A percentile compares a stretch with the other conserved stretches of the same genome.
These are phyloP conservation scores for Leishmania martiniquensis DNA, from an alignment of 208 protist species.

Conservation along the genomic window DNA sequence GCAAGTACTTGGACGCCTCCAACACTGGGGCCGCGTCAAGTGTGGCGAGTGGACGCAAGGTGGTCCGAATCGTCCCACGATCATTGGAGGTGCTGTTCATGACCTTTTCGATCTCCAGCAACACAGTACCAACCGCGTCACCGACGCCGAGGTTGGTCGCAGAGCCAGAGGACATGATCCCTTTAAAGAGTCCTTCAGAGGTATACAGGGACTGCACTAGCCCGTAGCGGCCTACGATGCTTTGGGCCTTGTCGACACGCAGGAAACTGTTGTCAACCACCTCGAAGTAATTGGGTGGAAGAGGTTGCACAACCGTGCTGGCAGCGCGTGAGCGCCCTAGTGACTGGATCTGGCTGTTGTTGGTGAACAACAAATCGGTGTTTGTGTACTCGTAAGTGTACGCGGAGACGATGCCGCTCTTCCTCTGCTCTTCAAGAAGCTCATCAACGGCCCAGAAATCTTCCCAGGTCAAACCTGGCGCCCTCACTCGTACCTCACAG, in stretches of 20 bases:
- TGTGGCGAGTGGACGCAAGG: constrained; percentile 23
- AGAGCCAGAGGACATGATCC: constrained; percentile 49
- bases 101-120: neutral
- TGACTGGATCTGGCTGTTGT: constrained; percentile 19
- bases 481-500: constrained; percentile 32
- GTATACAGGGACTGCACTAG: constrained; percentile 53
- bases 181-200: constrained; percentile 27
- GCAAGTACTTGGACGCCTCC: constrained; percentile 32
- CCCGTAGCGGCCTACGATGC: constrained; percentile 33
- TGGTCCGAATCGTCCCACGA: neutral
- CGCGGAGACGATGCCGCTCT: constrained; percentile 3
- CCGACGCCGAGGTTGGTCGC: constrained; percentile 26
- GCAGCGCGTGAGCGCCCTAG: constrained; percentile 40
- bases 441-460: constrained; percentile 19
- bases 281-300: constrained; percentile 76
- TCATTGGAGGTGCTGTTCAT: neutral
- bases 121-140: constrained; percentile 6
- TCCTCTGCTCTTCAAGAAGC: constrained; percentile 8
- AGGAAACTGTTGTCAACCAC: constrained; percentile 45
- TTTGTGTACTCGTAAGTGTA: constrained; percentile 25
- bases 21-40: constrained; percentile 29
- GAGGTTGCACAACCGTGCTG: constrained; percentile 1
- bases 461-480: neutral
- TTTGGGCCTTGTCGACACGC: constrained; percentile 17
- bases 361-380: neutral